Evolutionary conservation across 2,329 filamentous ascomycete genomes (phyloP), one percentile per base, ranked within the genome.

Genomic region (Fusarium sp.): DNA sequence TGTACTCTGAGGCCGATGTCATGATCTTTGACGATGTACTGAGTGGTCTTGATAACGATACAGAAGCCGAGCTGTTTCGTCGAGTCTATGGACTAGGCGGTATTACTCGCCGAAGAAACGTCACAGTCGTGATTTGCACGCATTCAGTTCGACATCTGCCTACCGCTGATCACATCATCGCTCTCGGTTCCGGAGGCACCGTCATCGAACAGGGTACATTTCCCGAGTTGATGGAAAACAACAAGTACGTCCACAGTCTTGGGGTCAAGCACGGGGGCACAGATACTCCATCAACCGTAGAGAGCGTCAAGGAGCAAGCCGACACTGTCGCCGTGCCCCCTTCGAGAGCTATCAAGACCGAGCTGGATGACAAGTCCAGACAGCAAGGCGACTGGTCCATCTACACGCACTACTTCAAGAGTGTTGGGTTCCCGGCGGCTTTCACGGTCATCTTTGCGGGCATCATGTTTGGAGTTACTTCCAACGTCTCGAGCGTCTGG

Each of bases 11-110:
- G 13, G 77, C 80, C 0, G 73, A 85, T 14, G 74, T 87, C 33
- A 70, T 86, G 38, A 70, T 89, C 1, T 75, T 88, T 7, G 87
- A 88, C 67, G 86, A 88, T 36, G 76, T 82, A 0, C 80, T 88
- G 9, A 85, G 85, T 31, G 85, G 82, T 0, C 74, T 88, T 0
- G 86, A 88, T 68, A 78, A 82, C 3, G 77, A 84, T 4, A 89
- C 87, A 0, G 84, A 86, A 59, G 76, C 81, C 2, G 76, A 82
- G 6, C 79, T 89, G 4, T 86, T 88, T 66, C 74, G 81, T 2
- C 82, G 82, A 1, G 79, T 88, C 0, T 83, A 89, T 38, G 83
- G 85, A 0, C 65, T 78, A 1, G 67, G 77, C 0, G 86, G 87
- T 0, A 63, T 89, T 2, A 76, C 87, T 4, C 80, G 81, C 20